Evolutionary conservation across 108 stramenopile genomes (phyloP).

Genomic region (Stephanodiscus triporus): DNA sequence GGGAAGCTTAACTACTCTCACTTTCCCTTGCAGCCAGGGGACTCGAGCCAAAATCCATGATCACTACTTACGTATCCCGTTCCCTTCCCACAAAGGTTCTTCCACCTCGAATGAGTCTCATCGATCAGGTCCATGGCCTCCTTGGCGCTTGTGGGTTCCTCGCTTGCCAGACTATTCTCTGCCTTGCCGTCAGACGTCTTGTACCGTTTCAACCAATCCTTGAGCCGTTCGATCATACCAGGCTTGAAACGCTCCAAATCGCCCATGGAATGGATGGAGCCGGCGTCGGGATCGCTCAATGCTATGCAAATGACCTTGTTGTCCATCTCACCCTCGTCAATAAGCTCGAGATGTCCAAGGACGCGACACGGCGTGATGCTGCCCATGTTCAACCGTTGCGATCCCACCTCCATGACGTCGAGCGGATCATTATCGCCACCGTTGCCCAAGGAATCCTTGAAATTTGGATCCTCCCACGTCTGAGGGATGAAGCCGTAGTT

Average conservation of each 20-base stretch:
- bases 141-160: constrained; percentile 64
- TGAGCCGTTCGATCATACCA: constrained; percentile 76
- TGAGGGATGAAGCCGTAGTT: constrained; percentile 97
- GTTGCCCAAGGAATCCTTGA: constrained; percentile 68
- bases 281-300: constrained; percentile 71
- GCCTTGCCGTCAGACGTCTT: constrained; percentile 97
- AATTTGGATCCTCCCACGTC: constrained; percentile 96
- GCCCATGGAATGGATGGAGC: constrained; percentile 65
- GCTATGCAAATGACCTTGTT: constrained; percentile 96
- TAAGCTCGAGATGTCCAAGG: constrained; percentile 93
- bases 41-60: constrained; percentile 74
- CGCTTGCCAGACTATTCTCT: constrained; percentile 87
- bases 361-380: constrained; percentile 90
- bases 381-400: constrained; percentile 86
- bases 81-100: constrained; percentile 78
- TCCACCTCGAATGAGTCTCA: constrained; percentile 84
- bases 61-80: constrained; percentile 56
- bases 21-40: constrained; percentile 69
- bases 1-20: neutral
- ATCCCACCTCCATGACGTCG: constrained; percentile 96
- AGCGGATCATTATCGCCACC: constrained; percentile 99
- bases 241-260: constrained; percentile 89
- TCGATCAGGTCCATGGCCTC: constrained; percentile 80
- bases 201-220: constrained; percentile 96
- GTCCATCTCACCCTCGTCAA: constrained; percentile 98